A percentile compares a stretch with the other conserved stretches of the same genome.
These are phyloP conservation scores for Lotmaria passim DNA, from an alignment of 208 protist species.

Conservation along the genomic window DNA sequence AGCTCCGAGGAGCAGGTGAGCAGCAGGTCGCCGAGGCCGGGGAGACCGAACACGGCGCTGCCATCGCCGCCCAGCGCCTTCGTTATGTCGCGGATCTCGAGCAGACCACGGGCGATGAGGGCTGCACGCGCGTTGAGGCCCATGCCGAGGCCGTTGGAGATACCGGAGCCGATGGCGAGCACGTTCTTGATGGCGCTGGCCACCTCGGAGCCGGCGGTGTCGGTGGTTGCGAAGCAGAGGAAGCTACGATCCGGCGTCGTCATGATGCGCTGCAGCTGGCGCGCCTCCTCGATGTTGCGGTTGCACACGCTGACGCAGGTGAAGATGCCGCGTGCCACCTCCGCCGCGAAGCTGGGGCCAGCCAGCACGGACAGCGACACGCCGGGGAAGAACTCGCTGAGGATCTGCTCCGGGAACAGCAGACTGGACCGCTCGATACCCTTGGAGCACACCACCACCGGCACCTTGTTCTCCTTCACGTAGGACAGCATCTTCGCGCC, in stretches of 20 bases:
- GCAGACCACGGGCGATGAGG: slow-evolving; percentile 76
- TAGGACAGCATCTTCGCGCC: slow-evolving; percentile 38
- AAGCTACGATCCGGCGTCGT: slow-evolving; percentile 68
- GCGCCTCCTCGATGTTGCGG: no score
- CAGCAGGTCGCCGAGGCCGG: slow-evolving; percentile 88
- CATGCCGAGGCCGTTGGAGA: slow-evolving; percentile 65
- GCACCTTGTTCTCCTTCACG: slow-evolving; percentile 41
- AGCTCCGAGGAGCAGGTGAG: slow-evolving; percentile 88
- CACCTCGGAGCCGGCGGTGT: slow-evolving; percentile 87
- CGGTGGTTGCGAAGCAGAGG: slow-evolving; percentile 78
- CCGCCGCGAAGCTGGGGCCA: slow-evolving; percentile 87
- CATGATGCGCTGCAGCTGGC: no score
- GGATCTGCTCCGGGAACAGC: slow-evolving; percentile 77
- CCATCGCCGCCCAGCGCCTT: slow-evolving; percentile 74
- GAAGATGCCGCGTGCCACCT: slow-evolving; percentile 73
- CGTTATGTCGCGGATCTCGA: slow-evolving; percentile 89
- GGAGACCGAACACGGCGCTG: slow-evolving; percentile 82
- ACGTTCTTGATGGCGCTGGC: slow-evolving; percentile 91
- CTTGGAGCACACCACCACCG: slow-evolving; percentile 77
- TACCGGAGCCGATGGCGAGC: slow-evolving; percentile 81
- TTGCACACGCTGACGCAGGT: no score
- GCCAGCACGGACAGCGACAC: slow-evolving; percentile 67
- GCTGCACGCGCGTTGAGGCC: slow-evolving; percentile 76
- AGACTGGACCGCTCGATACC: slow-evolving; percentile 82
- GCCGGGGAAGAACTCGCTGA: slow-evolving; percentile 66